Conservation (phyloP, 225 moss, liverwort and hornwort species). For the Marchantia polymorpha region DNA sequence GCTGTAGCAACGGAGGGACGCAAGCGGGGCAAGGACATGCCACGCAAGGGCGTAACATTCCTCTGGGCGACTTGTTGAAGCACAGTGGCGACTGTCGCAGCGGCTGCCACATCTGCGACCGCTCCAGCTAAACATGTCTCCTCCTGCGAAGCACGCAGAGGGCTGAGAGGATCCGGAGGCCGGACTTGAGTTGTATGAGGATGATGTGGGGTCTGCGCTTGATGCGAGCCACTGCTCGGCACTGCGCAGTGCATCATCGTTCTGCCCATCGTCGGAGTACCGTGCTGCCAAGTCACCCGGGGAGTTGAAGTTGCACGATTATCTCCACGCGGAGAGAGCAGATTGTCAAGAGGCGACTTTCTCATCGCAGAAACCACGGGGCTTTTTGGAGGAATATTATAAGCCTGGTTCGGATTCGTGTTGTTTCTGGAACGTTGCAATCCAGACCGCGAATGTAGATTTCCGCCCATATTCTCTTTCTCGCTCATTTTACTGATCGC, state of each 20-base stretch:
- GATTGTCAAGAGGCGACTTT: slow-evolving; percentile 24
- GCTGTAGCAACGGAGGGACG: slow-evolving; percentile 24
- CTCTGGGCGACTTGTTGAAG: slow-evolving; percentile 48
- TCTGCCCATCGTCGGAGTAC: slow-evolving; percentile 26
- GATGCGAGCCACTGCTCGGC: slow-evolving; percentile 14
- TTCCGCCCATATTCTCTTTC: slow-evolving; percentile 22
- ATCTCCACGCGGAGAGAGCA: slow-evolving; percentile 12
- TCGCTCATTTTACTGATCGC: slow-evolving; percentile 9
- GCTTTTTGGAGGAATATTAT: slow-evolving; percentile 4
- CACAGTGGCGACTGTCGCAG: slow-evolving; percentile 45
- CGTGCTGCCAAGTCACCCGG: slow-evolving; percentile 29
- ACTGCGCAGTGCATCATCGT: slow-evolving; percentile 21
- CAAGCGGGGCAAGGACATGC: slow-evolving; percentile 48
- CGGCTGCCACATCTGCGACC: slow-evolving; percentile 53
- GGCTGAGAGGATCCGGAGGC: slow-evolving; percentile 7
- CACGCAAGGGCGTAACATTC: slow-evolving; percentile 41
- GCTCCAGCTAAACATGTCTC: slow-evolving; percentile 44
- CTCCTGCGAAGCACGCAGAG: slow-evolving; percentile 18
- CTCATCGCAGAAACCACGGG: slow-evolving; percentile 25
- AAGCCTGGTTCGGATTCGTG: neutral
- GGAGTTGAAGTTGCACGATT: slow-evolving; percentile 21
- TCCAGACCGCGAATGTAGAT: slow-evolving; percentile 5
- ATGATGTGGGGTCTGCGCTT: slow-evolving; percentile 22
- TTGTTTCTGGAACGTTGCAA: neutral
- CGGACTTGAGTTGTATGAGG: slow-evolving; percentile 16